Base-by-base conservation (phyloP, 306 rosid species). In the Prunus mira region DNA sequence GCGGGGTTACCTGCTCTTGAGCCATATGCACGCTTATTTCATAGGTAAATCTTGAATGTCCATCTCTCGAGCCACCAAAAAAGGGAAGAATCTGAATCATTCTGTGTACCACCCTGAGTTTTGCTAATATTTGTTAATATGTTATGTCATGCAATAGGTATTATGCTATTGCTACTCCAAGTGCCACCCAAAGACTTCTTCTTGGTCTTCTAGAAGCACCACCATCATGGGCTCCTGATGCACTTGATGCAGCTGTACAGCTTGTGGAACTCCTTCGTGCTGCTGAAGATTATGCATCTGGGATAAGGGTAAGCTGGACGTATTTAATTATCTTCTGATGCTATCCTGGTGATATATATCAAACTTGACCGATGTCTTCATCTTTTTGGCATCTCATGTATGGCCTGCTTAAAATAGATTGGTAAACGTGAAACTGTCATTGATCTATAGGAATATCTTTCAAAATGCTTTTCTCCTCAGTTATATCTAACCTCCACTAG, bases 201-300 rank as follows among this genome's bases (percentile, higher is more conserved):
- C 93, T 92, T 73, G 98, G 98, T 74, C 96, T 95, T 77, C 81
- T 95, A 70, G 98, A 95, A 88, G 98, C 98, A 64, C 98, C 98
- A 6, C 98, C 98, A 28, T 95, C 98, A 3, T 95, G 98, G 98
- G 98, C 98, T 79, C 98, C 98, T 15, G 98, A 95, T 88, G 98
- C 98, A 75, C 98, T 95, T 73, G 98, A 95, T 85, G 98, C 98
- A 47, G 95, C 97, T 68, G 97, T 95, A 63, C 98, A 95, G 84
- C 97, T 95, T 67, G 98, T 95, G 84, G 97, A 92, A 73, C 98
- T 95, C 52, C 98, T 95, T 75, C 96, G 98, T 67, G 97, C 98
- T 83, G 98, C 98, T 79, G 98, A 95, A 87, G 98, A 95, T 82
- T 95, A 92, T 86, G 97, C 97, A 52, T 82, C 97, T 80, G 98